A percentile compares a stretch with the other conserved stretches of the same genome.
phyloP scores from a whole-genome alignment of 352 stramenopile genomes.

The Poterioochromonas sp. region DNA sequence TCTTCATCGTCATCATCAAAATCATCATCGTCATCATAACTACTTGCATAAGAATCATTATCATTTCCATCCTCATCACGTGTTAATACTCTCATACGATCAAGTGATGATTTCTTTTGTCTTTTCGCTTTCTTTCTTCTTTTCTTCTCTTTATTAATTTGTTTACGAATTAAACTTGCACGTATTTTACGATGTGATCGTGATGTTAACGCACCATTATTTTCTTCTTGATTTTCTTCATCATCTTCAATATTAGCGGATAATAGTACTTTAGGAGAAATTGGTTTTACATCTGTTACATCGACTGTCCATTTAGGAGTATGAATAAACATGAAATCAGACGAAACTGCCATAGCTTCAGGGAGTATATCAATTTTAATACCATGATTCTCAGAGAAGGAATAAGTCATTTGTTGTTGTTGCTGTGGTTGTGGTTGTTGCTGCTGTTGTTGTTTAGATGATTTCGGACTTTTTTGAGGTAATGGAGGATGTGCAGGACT shows the following conservation, averaged over 20 bases:
- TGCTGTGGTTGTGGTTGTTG: no score
- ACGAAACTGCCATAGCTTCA: background rate
- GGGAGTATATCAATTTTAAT: background rate
- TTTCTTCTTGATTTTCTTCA: background rate
- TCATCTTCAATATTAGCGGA: background rate
- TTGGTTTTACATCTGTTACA: no score
- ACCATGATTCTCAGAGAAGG: background rate
- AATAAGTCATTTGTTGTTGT: background rate
- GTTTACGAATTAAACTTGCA: no score
- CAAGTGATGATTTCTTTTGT: no score
- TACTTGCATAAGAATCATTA: background rate
- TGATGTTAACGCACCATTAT: background rate
- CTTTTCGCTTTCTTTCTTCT: no score
- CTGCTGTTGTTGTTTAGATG: background rate
- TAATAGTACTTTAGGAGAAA: no score
- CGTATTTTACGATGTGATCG: background rate
- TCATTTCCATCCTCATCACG: background rate
- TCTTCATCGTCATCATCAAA: background rate
- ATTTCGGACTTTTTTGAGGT: background rate
- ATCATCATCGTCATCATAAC: no score
- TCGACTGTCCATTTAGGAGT: conserved; percentile 14
- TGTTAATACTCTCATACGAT: background rate
- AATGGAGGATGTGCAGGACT: background rate
- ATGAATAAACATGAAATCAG: background rate
- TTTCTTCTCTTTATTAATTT: no score